phyloP scores from a whole-genome alignment of 805 yeast species.

The Ogataea sp. region DNA sequence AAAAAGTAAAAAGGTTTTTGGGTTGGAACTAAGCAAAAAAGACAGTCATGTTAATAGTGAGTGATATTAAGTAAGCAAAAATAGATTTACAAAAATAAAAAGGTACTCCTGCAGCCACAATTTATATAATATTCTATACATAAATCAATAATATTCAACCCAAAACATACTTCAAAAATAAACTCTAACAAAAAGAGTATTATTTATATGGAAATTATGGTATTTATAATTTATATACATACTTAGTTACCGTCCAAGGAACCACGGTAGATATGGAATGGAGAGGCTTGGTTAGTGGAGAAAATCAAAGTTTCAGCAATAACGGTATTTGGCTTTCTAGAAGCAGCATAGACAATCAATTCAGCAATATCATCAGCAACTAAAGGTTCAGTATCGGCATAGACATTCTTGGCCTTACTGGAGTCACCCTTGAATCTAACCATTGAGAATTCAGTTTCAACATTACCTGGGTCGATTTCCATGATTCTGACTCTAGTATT shows the following conservation, averaged over 20 bases:
- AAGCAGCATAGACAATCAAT: constrained; percentile 53
- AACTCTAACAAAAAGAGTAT: too few relatives aligned
- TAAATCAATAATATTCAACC: background rate
- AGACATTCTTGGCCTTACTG: constrained; percentile 53
- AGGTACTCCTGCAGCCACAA: too few relatives aligned
- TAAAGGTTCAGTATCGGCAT: constrained; percentile 61
- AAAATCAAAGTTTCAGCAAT: constrained; percentile 77
- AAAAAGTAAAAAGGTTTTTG: constrained; percentile 29
- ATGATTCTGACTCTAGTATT: constrained; percentile 53
- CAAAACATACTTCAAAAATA: too few relatives aligned
- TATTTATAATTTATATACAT: too few relatives aligned
- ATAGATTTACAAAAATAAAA: too few relatives aligned
- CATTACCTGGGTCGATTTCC: constrained; percentile 74
- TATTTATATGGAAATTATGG: too few relatives aligned
- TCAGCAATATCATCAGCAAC: constrained; percentile 72
- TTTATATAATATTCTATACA: background rate
- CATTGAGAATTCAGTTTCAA: constrained; percentile 68
- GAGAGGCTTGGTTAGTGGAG: constrained; percentile 80
- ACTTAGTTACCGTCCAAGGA: constrained; percentile 1
- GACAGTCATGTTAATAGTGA: too few relatives aligned
- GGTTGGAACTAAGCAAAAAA: constrained; percentile 8
- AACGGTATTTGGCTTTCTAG: constrained; percentile 66
- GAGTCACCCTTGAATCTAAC: constrained; percentile 59
- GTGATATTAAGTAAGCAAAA: too few relatives aligned
- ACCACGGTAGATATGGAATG: constrained; percentile 48